Conservation (phyloP, 805 yeast genomes). For the Starmerella floricola region DNA sequence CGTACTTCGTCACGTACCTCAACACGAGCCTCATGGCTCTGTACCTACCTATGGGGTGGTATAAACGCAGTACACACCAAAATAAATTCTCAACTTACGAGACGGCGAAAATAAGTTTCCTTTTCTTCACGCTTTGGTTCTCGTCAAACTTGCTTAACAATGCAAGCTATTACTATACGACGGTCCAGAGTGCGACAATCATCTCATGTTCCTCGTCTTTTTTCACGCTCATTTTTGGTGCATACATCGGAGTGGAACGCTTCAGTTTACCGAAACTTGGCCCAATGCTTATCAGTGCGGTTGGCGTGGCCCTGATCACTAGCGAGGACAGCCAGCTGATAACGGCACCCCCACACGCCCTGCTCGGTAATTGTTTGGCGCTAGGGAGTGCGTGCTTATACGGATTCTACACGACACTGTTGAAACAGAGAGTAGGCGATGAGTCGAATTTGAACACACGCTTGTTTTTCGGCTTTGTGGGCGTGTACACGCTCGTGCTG, state of each 20-base stretch:
- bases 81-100: conserved; percentile 32
- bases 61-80: conserved; percentile 6
- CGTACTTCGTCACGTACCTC: conserved; percentile 82
- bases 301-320: conserved; percentile 74
- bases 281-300: conserved; percentile 59
- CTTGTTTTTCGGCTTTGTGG: conserved; percentile 89
- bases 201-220: conserved; percentile 85
- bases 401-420: conserved; percentile 77
- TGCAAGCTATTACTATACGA: conserved; percentile 74
- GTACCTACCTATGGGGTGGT: conserved; percentile 53
- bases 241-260: conserved; percentile 54
- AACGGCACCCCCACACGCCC: conserved; percentile 24
- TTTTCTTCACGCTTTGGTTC: conserved; percentile 85
- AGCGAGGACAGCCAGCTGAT: conserved; percentile 30
- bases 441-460: conserved; percentile 74
- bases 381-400: conserved; percentile 77
- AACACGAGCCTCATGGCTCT: conserved; percentile 77
- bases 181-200: conserved; percentile 90
- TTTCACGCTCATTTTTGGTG: conserved; percentile 78
- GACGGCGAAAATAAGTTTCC: conserved; percentile 61
- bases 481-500: conserved; percentile 59
- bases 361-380: conserved; percentile 70
- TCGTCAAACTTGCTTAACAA: conserved; percentile 79
- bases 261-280: conserved; percentile 51
- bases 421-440: conserved; percentile 58